Conservation (phyloP, 345 rosid genomes). For the Populus nigra region DNA sequence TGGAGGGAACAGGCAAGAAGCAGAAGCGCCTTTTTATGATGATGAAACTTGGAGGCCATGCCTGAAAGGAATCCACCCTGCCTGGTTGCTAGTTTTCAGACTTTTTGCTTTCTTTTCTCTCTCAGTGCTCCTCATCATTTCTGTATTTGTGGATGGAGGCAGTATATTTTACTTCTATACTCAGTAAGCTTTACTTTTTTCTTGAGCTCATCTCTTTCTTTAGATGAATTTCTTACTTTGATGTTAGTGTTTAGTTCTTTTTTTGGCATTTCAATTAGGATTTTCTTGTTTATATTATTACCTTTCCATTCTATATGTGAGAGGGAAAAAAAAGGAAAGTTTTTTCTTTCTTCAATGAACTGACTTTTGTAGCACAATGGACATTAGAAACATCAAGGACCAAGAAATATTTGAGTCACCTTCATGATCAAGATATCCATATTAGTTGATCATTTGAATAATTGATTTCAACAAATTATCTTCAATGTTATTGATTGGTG, state of each 20-base stretch:
- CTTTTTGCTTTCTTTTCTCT: constrained; percentile 64
- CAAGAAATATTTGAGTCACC: no score
- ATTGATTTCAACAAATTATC: not conserved
- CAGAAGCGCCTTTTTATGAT: constrained; percentile 45
- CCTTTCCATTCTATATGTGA: not conserved
- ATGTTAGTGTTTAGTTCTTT: not conserved
- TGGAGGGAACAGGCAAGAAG: constrained; percentile 40
- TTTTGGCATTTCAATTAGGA: not conserved
- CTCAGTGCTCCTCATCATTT: constrained; percentile 44
- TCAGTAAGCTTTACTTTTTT: constrained; percentile 53
- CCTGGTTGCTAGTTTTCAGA: constrained; percentile 85
- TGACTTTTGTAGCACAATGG: not conserved
- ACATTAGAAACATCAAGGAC: no score
- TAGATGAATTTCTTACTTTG: not conserved
- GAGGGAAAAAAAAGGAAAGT: not conserved
- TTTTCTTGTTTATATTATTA: not conserved
- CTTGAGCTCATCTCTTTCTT: not conserved
- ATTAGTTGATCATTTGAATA: not conserved
- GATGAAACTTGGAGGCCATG: constrained; percentile 91
- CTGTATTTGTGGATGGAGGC: constrained; percentile 55
- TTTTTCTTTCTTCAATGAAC: not conserved
- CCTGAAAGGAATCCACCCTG: constrained; percentile 78
- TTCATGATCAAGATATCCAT: not conserved
- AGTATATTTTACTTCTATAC: constrained; percentile 91
- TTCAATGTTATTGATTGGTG: not conserved